phyloP scores from a whole-genome alignment of 768 basidiomycete species.

The Psilocybe cyanescens region DNA sequence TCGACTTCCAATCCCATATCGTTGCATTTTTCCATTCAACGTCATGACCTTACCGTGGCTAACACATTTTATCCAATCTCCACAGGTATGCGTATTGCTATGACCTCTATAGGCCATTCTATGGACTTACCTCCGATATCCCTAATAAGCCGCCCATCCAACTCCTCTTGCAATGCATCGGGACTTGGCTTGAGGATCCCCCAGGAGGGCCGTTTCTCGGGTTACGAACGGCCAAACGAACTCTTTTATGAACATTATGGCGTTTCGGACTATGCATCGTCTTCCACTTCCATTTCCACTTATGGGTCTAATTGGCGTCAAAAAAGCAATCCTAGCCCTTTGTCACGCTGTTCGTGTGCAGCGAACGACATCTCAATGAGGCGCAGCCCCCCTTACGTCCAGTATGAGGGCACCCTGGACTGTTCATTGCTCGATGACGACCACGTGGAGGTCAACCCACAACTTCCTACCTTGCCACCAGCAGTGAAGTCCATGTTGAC shows the following conservation, averaged over 20 bases:
- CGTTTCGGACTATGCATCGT: background rate
- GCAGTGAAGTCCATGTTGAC: slow-evolving; percentile 42
- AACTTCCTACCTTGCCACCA: slow-evolving; percentile 43
- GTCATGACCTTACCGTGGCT: background rate
- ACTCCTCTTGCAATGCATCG: background rate
- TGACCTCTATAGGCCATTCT: background rate
- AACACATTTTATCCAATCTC: background rate
- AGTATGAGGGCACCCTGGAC: slow-evolving; percentile 33
- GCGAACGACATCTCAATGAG: background rate
- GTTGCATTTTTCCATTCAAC: background rate
- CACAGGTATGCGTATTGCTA: background rate
- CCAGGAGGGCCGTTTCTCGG: slow-evolving; percentile 6
- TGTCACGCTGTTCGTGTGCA: slow-evolving; percentile 1
- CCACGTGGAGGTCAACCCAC: slow-evolving; percentile 23
- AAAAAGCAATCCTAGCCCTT: background rate
- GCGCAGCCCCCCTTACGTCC: background rate
- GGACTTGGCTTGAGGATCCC: background rate
- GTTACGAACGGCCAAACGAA: background rate
- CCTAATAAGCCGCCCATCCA: background rate
- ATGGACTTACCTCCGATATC: background rate
- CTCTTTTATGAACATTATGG: slow-evolving; percentile 6
- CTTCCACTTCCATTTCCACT: slow-evolving; percentile 10
- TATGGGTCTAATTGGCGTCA: background rate
- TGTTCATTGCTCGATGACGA: slow-evolving; percentile 34
- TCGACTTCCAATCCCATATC: background rate